phyloP scores from a whole-genome alignment of 306 rosid genomes.

The Vigna hirtella region DNA sequence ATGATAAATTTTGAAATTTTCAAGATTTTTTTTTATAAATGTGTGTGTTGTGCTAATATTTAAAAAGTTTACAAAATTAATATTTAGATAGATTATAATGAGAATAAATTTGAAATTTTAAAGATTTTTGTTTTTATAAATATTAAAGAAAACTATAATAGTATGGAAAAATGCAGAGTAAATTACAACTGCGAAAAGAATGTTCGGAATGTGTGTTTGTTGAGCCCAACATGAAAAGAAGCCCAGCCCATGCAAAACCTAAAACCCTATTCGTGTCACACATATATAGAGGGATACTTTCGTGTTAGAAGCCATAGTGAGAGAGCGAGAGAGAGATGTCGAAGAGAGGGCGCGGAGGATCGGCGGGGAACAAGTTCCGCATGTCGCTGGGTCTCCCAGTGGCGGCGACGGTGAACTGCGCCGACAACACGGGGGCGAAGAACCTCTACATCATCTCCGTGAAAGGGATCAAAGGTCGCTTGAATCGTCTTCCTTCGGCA shows the following conservation, averaged over 20 bases:
- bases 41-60: too few relatives aligned
- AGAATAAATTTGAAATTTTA: too few relatives aligned
- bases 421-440: slow-evolving; percentile 93
- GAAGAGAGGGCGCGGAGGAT: slow-evolving; percentile 72
- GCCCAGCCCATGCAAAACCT: slow-evolving; percentile 20
- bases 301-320: not conserved
- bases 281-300: not conserved
- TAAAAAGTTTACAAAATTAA: too few relatives aligned
- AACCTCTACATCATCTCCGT: slow-evolving; percentile 89
- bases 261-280: not conserved
- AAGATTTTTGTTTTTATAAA: too few relatives aligned
- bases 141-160: too few relatives aligned
- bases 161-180: too few relatives aligned
- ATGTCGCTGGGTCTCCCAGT: slow-evolving; percentile 98
- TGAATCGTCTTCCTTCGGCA: slow-evolving; percentile 89
- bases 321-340: slow-evolving; percentile 12
- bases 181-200: not conserved
- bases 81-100: too few relatives aligned
- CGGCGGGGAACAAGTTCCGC: slow-evolving; percentile 91
- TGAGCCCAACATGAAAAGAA: not conserved
- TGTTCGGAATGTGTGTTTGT: not conserved
- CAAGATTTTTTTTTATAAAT: too few relatives aligned
- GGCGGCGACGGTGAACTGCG: slow-evolving; percentile 96
- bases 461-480: slow-evolving; percentile 88
- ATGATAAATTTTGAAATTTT: too few relatives aligned